A percentile compares a stretch with the other conserved stretches of the same genome.
Evolutionary conservation across 2,329 filamentous ascomycete species (phyloP).

Genomic region (Fusarium veterinarium): DNA sequence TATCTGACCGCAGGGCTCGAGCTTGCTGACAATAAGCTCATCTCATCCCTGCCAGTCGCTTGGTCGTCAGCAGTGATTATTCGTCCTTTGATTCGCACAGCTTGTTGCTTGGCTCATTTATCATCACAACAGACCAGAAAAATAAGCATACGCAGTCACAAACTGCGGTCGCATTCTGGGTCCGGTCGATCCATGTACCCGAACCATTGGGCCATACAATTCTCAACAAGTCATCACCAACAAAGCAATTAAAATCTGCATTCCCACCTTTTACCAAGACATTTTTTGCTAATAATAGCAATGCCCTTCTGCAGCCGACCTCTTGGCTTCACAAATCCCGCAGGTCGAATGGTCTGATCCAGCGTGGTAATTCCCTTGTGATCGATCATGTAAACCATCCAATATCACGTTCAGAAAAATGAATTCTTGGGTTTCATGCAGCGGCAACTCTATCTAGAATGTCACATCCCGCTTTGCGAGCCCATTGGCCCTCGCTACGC

Average conservation of each 20-base stretch:
- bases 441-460: slow-evolving; percentile 23
- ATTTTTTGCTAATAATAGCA: slow-evolving; percentile 20
- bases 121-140: background rate
- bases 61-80: background rate
- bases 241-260: background rate
- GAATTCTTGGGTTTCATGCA: slow-evolving; percentile 14
- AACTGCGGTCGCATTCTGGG: slow-evolving; percentile 10
- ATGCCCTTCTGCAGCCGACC: background rate
- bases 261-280: background rate
- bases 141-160: background rate
- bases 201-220: background rate
- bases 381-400: background rate
- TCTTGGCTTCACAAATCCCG: slow-evolving; percentile 10
- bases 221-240: background rate
- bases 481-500: background rate
- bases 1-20: slow-evolving; percentile 10
- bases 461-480: slow-evolving; percentile 8
- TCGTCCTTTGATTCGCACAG: background rate
- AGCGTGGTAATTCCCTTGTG: background rate
- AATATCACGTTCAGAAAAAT: background rate
- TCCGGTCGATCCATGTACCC: slow-evolving; percentile 12
- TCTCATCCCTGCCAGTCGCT: background rate
- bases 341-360: slow-evolving; percentile 15
- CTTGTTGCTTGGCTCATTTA: slow-evolving; percentile 5
- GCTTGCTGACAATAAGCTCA: slow-evolving; percentile 17